A percentile compares a stretch with the other conserved stretches of the same genome.
phyloP scores from a whole-genome alignment of 352 stramenopile genomes.

The Phytophthora boehmeriae region DNA sequence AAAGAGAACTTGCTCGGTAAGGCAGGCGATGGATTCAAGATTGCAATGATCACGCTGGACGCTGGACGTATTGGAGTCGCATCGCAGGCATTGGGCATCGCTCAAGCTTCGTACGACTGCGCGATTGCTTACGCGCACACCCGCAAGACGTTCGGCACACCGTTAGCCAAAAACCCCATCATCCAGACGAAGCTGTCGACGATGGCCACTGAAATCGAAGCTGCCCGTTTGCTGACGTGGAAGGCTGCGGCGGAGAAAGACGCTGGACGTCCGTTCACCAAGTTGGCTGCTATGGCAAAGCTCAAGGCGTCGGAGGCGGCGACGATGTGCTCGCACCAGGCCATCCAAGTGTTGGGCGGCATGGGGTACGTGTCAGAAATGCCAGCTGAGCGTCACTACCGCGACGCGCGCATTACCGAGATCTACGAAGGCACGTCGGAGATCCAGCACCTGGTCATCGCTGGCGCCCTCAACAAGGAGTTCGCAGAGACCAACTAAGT shows the following conservation, averaged over 20 bases:
- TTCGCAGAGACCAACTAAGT: slow-evolving; percentile 79
- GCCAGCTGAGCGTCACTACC: slow-evolving; percentile 97
- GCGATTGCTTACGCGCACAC: slow-evolving; percentile 95
- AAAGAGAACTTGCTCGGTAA: slow-evolving; percentile 88
- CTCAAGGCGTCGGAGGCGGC: slow-evolving; percentile 95
- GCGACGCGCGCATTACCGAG: slow-evolving; percentile 96
- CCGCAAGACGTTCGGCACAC: slow-evolving; percentile 94
- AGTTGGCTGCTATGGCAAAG: slow-evolving; percentile 97
- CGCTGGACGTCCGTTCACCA: slow-evolving; percentile 87
- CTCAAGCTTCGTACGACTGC: slow-evolving; percentile 95
- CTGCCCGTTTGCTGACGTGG: slow-evolving; percentile 94
- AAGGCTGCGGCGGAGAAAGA: slow-evolving; percentile 94
- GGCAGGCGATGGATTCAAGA: slow-evolving; percentile 90
- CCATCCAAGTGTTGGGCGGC: slow-evolving; percentile 95
- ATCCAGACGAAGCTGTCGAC: slow-evolving; percentile 93
- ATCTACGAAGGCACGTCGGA: slow-evolving; percentile 98
- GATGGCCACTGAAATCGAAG: slow-evolving; percentile 94
- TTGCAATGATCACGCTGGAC: slow-evolving; percentile 93
- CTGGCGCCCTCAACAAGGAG: slow-evolving; percentile 95
- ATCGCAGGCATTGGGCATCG: slow-evolving; percentile 95
- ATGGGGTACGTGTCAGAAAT: slow-evolving; percentile 98
- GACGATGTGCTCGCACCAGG: slow-evolving; percentile 96
- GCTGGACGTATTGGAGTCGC: slow-evolving; percentile 96
- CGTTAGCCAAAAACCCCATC: slow-evolving; percentile 90
- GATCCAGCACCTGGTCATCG: slow-evolving; percentile 97